A percentile compares a stretch with the other conserved stretches of the same genome.
Conservation (phyloP, 345 rosid genomes). For the Aurinia saxatilis region DNA sequence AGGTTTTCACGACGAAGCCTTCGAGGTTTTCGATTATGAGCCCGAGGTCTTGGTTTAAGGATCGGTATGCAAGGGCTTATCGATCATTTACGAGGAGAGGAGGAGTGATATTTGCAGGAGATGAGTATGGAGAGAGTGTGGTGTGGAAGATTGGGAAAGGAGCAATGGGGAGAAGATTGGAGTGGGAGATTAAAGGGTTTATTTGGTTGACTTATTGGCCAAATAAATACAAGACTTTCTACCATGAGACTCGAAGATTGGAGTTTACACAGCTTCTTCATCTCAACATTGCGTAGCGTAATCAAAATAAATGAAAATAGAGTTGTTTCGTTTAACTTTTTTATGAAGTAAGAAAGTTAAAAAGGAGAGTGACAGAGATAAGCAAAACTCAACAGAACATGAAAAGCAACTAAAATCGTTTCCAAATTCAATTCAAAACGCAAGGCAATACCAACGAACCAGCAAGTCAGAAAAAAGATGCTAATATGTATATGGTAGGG, state of each 20-base stretch:
- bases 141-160: conserved; percentile 61
- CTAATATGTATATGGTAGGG: conserved; percentile 9
- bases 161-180: conserved; percentile 52
- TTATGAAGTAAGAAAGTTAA: background rate
- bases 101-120: conserved; percentile 74
- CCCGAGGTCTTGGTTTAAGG: conserved; percentile 78
- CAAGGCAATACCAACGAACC: background rate
- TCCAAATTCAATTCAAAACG: no score
- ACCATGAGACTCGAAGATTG: conserved; percentile 64
- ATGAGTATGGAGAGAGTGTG: conserved; percentile 69
- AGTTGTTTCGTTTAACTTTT: background rate
- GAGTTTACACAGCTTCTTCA: conserved; percentile 59
- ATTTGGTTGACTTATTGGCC: conserved; percentile 96
- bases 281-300: conserved; percentile 43
- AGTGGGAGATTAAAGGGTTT: conserved; percentile 73
- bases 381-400: background rate
- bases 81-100: conserved; percentile 73
- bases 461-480: background rate
- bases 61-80: conserved; percentile 52
- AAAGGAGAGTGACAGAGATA: background rate
- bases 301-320: no score
- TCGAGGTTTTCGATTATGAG: conserved; percentile 46
- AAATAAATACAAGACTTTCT: conserved; percentile 55
- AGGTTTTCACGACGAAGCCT: conserved; percentile 70
- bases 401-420: background rate